Conservation (phyloP, 306 rosid genomes). For the Acacia confusa region DNA sequence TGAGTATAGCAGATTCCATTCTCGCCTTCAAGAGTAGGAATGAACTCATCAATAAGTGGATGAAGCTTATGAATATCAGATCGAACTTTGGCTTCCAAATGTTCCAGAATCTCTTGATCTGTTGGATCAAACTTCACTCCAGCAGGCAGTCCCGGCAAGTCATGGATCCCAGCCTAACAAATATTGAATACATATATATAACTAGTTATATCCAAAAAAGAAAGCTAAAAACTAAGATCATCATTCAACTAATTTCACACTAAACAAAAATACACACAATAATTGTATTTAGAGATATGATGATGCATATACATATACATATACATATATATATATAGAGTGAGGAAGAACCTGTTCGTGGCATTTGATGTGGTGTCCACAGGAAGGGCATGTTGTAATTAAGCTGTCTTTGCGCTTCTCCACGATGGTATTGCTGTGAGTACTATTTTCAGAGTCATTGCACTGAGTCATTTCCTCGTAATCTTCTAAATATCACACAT, state of each 20-base stretch:
- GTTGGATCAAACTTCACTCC: conserved; percentile 90
- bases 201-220: neutral
- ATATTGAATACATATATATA: neutral
- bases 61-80: conserved; percentile 65
- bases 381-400: conserved; percentile 68
- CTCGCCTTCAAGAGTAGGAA: conserved; percentile 73
- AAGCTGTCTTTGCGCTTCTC: conserved; percentile 49
- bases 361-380: conserved; percentile 72
- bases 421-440: conserved; percentile 36
- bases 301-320: neutral
- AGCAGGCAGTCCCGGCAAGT: conserved; percentile 75
- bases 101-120: conserved; percentile 77
- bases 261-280: conserved; percentile 1
- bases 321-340: too few species aligned
- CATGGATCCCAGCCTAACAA: conserved; percentile 55
- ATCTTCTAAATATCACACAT: conserved; percentile 39
- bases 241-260: neutral
- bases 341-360: conserved; percentile 57
- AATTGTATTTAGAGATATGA: neutral
- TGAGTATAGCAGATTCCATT: conserved; percentile 84
- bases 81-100: conserved; percentile 69
- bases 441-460: conserved; percentile 45
- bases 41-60: conserved; percentile 75
- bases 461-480: conserved; percentile 64
- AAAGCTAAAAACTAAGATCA: neutral